phyloP scores from a whole-genome alignment of 352 stramenopile genomes.

The Phytopythium sindhum region DNA sequence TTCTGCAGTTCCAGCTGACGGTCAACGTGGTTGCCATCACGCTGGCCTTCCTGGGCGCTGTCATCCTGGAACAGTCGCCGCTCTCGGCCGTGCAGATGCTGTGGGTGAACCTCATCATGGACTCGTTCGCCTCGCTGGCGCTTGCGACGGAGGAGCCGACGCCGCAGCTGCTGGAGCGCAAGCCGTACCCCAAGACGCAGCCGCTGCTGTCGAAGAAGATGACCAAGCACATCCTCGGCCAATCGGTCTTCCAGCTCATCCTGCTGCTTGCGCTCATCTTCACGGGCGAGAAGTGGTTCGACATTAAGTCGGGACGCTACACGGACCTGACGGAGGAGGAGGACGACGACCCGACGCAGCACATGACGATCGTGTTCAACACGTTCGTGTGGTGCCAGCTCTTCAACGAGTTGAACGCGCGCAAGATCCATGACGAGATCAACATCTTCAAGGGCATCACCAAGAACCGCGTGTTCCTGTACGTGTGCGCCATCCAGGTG shows the following conservation, averaged over 20 bases:
- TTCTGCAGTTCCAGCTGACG: constrained; percentile 96
- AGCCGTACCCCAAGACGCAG: constrained; percentile 88
- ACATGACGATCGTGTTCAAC: constrained; percentile 97
- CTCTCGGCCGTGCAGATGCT: constrained; percentile 95
- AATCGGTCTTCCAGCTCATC: constrained; percentile 89
- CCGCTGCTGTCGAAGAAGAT: constrained; percentile 92
- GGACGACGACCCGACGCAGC: constrained; percentile 57
- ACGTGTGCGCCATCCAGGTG: constrained; percentile 88
- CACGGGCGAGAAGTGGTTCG: constrained; percentile 46
- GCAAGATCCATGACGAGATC: constrained; percentile 91
- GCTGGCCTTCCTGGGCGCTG: constrained; percentile 87
- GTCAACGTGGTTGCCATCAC: constrained; percentile 92
- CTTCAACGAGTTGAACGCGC: constrained; percentile 77
- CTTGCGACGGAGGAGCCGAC: constrained; percentile 93
- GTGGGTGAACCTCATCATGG: constrained; percentile 98
- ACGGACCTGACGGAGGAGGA: constrained; percentile 46
- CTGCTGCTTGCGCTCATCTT: constrained; percentile 88
- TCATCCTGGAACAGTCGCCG: constrained; percentile 58
- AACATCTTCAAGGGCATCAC: constrained; percentile 93
- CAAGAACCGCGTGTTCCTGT: constrained; percentile 91
- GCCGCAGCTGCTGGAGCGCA: constrained; percentile 81
- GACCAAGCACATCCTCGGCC: constrained; percentile 92
- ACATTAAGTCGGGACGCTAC: constrained; percentile 34
- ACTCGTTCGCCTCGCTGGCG: constrained; percentile 94
- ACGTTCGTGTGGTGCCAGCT: constrained; percentile 96